Percentiles rank a stretch among this genome's conserved stretches.
These are phyloP conservation scores for Cucumis cinereus DNA, from an alignment of 306 rosid genomes.

Conservation along the genomic window DNA sequence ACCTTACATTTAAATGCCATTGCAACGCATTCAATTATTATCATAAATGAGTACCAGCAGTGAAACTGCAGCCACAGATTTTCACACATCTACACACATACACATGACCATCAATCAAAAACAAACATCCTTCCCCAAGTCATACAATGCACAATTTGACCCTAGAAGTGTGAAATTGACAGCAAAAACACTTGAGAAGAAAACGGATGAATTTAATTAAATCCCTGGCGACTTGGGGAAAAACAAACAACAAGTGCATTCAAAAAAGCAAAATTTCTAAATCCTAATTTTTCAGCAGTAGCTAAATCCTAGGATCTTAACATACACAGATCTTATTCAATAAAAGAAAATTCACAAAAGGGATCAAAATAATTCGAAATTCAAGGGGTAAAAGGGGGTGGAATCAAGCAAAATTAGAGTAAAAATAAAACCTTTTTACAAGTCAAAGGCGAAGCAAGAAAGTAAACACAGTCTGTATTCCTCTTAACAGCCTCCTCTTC, in stretches of 20 bases:
- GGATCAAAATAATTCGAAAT: background rate
- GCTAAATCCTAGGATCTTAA: background rate
- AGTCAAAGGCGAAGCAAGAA: constrained; percentile 94
- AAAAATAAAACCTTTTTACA: constrained; percentile 69
- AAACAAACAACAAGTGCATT: background rate
- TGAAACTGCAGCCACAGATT: background rate
- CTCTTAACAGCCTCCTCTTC: constrained; percentile 87
- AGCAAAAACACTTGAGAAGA: too few species aligned
- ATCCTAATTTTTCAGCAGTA: background rate
- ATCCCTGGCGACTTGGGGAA: background rate
- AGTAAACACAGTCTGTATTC: constrained; percentile 95
- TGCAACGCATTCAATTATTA: background rate
- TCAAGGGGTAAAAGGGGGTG: background rate
- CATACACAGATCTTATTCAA: background rate
- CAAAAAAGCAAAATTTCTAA: background rate
- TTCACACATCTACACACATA: background rate
- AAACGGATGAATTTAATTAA: background rate
- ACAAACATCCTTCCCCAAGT: background rate
- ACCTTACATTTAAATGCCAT: background rate
- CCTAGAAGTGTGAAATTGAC: too few species aligned
- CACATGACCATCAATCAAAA: background rate
- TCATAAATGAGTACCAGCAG: background rate
- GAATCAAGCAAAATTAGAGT: background rate
- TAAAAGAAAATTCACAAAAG: background rate
- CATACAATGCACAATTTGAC: too few species aligned